Conservation (phyloP, 176 grass and related monocot genomes). For the Phyllostachys edulis region DNA sequence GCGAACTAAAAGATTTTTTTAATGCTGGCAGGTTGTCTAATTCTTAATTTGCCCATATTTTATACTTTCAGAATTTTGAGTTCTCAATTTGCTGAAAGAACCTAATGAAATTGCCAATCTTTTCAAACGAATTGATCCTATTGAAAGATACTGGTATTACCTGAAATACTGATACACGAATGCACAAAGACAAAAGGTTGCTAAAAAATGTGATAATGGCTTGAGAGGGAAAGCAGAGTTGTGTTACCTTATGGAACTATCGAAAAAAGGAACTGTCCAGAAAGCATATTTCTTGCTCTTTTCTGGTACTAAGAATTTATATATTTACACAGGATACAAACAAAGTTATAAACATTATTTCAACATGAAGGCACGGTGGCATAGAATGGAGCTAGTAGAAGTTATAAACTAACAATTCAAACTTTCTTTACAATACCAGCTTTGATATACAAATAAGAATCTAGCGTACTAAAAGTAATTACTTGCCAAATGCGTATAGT, state of each 20-base stretch:
- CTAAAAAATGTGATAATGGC: background rate
- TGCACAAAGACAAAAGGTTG: background rate
- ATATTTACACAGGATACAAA: background rate
- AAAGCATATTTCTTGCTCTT: conserved; percentile 1
- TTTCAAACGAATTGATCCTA: conserved; percentile 12
- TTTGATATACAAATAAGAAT: conserved; percentile 17
- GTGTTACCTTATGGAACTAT: background rate
- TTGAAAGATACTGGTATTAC: background rate
- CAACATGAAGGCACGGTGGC: background rate
- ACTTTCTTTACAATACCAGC: background rate
- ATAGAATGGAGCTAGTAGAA: background rate
- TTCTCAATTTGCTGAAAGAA: conserved; percentile 17
- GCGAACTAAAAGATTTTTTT: conserved; percentile 93
- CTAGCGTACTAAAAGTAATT: background rate
- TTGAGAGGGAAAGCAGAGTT: background rate
- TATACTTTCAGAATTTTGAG: conserved; percentile 2
- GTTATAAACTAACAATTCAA: conserved; percentile 1
- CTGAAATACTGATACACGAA: background rate
- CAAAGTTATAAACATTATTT: background rate
- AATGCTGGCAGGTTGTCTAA: conserved; percentile 89
- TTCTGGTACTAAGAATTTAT: conserved; percentile 18
- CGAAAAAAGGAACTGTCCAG: background rate
- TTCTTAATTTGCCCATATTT: conserved; percentile 13
- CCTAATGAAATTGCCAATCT: conserved; percentile 11
- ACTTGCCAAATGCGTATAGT: background rate